Base-by-base conservation (phyloP, 768 basidiomycete genomes). In the Mycena polygramma region DNA sequence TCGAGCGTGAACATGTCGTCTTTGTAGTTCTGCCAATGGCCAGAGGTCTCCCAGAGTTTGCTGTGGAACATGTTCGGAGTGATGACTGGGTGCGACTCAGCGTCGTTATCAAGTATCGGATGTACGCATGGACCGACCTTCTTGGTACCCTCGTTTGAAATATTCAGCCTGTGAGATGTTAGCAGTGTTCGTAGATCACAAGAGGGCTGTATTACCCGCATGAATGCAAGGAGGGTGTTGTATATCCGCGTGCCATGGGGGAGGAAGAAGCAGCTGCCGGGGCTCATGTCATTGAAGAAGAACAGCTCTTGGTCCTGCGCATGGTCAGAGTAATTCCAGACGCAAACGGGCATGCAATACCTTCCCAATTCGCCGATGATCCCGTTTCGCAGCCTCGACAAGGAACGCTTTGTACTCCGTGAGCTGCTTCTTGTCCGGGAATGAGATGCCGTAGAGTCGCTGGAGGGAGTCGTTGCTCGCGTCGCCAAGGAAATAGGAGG, bases 201-300 rank as follows among this genome's bases (percentile, higher is more conserved):
- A 22, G 55, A 46, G 48, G 67, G 61, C 9, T 7, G 41, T 26
- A 94, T 70, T 77, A 96, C 95, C 76, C 95, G 89, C 88, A 99
- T 92, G 73, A 98, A 86, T 69, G 97, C 95, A 43, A 97, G 81
- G 49, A 99, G 88, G 15, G 94, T 87, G 81, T 99, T 99, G 83
- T 99, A 99, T 81, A 99, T 96, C 70, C 97, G 88, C 2, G 97
- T 95, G 35, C 98, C 98, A 77, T 98, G 96, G 17, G 98, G 98
- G 65, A 99, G 87, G 89, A 96, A 98, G 89, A 99, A 99, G 65
- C 92, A 92, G 77, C 92, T 94, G 70, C 98, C 98, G 2, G 98
- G 98, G 75, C 94, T 96, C 48, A 96, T 83, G 71, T 99, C 98
- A 79, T 98, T 94, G 89, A 98, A 99, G 87, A 98, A 97, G 88